Evolutionary conservation across 176 grass and related monocot genomes (phyloP).

Genomic region (Oryza punctata): DNA sequence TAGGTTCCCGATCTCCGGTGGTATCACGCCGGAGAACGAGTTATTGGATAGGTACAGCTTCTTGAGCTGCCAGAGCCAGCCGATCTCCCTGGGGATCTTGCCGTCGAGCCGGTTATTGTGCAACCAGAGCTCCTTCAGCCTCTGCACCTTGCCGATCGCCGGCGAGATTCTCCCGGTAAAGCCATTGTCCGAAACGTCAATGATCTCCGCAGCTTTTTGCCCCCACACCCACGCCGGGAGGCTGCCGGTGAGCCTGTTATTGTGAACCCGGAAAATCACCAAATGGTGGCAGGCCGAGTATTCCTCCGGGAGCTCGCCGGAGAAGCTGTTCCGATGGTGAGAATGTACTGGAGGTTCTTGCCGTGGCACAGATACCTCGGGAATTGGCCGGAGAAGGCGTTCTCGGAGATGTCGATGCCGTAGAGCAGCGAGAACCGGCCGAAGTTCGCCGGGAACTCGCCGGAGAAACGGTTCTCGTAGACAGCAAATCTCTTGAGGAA

Average conservation of each 20-base stretch:
- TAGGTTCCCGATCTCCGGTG: constrained; percentile 55
- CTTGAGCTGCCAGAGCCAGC: constrained; percentile 52
- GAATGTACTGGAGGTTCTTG: constrained; percentile 51
- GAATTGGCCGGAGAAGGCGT: constrained; percentile 62
- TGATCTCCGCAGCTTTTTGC: constrained; percentile 54
- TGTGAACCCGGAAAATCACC: constrained; percentile 66
- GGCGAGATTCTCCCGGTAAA: constrained; percentile 67
- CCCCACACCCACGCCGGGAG: constrained; percentile 63
- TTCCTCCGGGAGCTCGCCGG: constrained; percentile 60
- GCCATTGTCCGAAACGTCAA: constrained; percentile 75
- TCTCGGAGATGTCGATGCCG: constrained; percentile 80
- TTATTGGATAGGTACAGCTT: constrained; percentile 74
- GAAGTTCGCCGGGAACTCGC: constrained; percentile 63
- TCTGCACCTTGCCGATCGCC: constrained; percentile 46
- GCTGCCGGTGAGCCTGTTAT: constrained; percentile 56
- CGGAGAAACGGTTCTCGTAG: constrained; percentile 73
- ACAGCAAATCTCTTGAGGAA: constrained; percentile 53
- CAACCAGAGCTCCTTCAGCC: constrained; percentile 60
- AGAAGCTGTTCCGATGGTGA: constrained; percentile 75
- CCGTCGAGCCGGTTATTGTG: constrained; percentile 63
- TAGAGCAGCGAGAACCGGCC: constrained; percentile 65
- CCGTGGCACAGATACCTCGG: constrained; percentile 68
- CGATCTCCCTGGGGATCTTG: constrained; percentile 55
- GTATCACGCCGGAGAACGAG: constrained; percentile 60
- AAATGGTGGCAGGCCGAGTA: constrained; percentile 60